These are phyloP conservation scores for Gracilaria caudata DNA, from an alignment of 23 red algal species.

Conservation along the genomic window DNA sequence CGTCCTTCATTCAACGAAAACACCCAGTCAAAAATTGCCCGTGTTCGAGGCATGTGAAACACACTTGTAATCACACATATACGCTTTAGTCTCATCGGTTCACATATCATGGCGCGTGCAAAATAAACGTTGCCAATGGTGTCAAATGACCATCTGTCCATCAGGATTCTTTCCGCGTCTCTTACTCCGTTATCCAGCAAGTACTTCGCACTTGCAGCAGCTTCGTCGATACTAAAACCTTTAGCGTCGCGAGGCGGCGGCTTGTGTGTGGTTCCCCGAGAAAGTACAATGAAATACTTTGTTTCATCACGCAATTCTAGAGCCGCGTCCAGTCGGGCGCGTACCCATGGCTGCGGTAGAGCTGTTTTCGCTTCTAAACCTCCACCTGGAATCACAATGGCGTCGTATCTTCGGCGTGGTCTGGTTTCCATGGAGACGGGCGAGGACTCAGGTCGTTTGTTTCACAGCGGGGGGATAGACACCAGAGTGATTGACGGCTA, in stretches of 20 bases:
- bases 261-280: slow-evolving; percentile 82
- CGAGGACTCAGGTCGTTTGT: not conserved
- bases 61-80: slow-evolving; percentile 81
- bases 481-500: no score
- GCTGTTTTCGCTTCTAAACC: slow-evolving; percentile 51
- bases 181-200: slow-evolving; percentile 51
- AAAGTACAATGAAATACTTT: slow-evolving; percentile 78
- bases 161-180: slow-evolving; percentile 52
- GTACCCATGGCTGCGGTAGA: slow-evolving; percentile 79
- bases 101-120: slow-evolving; percentile 72
- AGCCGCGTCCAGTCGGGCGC: slow-evolving; percentile 75
- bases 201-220: slow-evolving; percentile 78
- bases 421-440: not conserved
- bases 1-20: slow-evolving; percentile 38
- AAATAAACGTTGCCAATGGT: slow-evolving; percentile 95
- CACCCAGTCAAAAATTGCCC: slow-evolving; percentile 84
- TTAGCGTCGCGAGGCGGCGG: slow-evolving; percentile 56
- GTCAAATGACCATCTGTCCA: slow-evolving; percentile 87
- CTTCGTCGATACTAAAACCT: slow-evolving; percentile 75
- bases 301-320: slow-evolving; percentile 34
- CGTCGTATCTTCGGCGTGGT: slow-evolving; percentile 54
- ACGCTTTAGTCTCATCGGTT: slow-evolving; percentile 58
- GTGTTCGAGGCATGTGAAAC: slow-evolving; percentile 83
- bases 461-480: not conserved
- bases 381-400: slow-evolving; percentile 82